A percentile compares a stretch with the other conserved stretches of the same genome.
phyloP scores from a whole-genome alignment of 2,329 filamentous ascomycete genomes.

The Mycosphaerelloides madeirae region DNA sequence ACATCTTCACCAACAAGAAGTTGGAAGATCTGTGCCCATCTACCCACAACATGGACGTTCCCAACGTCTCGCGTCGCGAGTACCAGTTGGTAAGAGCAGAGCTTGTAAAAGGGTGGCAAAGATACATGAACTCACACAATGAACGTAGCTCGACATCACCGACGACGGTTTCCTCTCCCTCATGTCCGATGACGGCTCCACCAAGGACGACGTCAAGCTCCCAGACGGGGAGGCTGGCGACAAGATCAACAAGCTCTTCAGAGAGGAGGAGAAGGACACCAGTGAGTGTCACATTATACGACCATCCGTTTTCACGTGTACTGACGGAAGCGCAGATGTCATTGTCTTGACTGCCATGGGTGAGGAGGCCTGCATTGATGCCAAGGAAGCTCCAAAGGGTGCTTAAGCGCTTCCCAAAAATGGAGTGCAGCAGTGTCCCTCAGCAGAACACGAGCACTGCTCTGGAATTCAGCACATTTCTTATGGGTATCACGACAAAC shows the following conservation, averaged over 20 bases:
- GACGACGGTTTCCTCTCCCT: conserved; percentile 94
- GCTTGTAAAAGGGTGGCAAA: neutral
- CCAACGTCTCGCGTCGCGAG: conserved; percentile 84
- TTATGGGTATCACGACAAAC: conserved; percentile 18
- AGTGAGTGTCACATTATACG: conserved; percentile 59
- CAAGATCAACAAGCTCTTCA: conserved; percentile 78
- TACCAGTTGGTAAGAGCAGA: conserved; percentile 78
- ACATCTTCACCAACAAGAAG: conserved; percentile 99
- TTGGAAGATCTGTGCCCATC: conserved; percentile 97
- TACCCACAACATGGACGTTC: conserved; percentile 96
- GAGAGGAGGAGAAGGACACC: conserved; percentile 80
- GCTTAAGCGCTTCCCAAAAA: conserved; percentile 11
- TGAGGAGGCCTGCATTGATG: conserved; percentile 86
- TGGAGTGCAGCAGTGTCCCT: conserved; percentile 15
- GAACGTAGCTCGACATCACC: conserved; percentile 74
- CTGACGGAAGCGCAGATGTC: conserved; percentile 58
- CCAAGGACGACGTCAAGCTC: conserved; percentile 92
- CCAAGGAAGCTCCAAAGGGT: conserved; percentile 78
- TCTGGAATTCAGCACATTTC: conserved; percentile 11
- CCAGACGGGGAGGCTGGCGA: conserved; percentile 86
- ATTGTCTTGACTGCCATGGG: conserved; percentile 94
- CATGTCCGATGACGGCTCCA: conserved; percentile 78
- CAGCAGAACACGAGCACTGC: conserved; percentile 9
- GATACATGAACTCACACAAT: conserved; percentile 16
- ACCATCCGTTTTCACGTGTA: neutral